Evolutionary conservation across 1,284 basidiomycete genomes (phyloP), one percentile per base, ranked within the genome.

Genomic region (Boletus mariae): DNA sequence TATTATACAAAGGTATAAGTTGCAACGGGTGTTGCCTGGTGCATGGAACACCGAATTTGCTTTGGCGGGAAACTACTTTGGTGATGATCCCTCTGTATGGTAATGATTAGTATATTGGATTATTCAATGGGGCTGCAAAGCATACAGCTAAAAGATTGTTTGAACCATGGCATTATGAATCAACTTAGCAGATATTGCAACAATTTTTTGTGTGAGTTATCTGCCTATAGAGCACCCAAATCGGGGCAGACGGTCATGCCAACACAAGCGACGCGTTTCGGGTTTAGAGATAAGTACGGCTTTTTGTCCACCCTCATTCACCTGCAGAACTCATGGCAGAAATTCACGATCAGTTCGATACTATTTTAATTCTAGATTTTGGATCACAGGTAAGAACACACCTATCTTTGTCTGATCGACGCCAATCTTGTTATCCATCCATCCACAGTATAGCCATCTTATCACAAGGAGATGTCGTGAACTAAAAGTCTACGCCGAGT

Each of bases 401-500:
- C 45, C 5, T 15, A 13, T 50, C 42, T 41, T 31, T 49, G 17
- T 32, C 38, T 34, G 44, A 54, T 23, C 41, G 47, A 45, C 31
- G 20, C 52, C 38, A 31, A 53, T 54, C 45, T 47, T 42, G 25
- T 38, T 35, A 35, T 17, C 42, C 44, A 11, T 20, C 20, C 37
- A 10, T 38, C 11, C 38, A 41, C 53, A 97, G 90, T 98, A 98
- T 74, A 98, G 95, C 63, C 97, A 99, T 78, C 79, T 99, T 61
- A 99, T 99, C 74, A 98, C 96, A 17, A 79, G 97, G 70, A 82
- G 97, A 85, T 98, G 96, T 80, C 90, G 97, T 71, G 97, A 99
- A 74, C 83, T 96, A 70, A 94, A 94, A 58, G 93, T 99, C 53
- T 99, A 99, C 73, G 97, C 96, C 58, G 97, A 99, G 78, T 83